Evolutionary conservation across 2,329 filamentous ascomycete species (phyloP).

Genomic region (Colletotrichum sp.): DNA sequence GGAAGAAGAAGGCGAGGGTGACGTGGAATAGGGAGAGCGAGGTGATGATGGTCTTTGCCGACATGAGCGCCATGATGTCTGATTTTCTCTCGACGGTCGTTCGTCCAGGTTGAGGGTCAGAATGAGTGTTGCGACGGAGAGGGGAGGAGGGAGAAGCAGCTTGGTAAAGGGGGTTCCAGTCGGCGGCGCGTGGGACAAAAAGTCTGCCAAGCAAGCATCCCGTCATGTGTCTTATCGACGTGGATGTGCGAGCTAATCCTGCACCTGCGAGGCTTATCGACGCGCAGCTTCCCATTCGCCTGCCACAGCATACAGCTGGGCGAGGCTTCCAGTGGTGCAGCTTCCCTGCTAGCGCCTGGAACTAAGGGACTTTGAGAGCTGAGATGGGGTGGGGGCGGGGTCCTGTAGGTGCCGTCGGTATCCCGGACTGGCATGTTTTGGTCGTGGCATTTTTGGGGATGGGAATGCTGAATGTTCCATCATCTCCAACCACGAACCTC

Average conservation of each 20-base stretch:
- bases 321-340: not conserved
- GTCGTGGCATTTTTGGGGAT: not conserved
- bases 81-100: not conserved
- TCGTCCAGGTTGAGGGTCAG: not conserved
- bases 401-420: not conserved
- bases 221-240: constrained; percentile 13
- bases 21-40: constrained; percentile 85
- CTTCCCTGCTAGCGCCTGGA: constrained; percentile 5
- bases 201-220: not conserved
- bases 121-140: not conserved
- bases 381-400: not conserved
- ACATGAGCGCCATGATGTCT: constrained; percentile 77
- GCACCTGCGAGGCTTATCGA: constrained; percentile 8
- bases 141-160: not conserved
- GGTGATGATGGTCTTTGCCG: constrained; percentile 80
- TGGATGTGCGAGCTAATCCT: not conserved
- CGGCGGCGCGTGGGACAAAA: not conserved
- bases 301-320: not conserved
- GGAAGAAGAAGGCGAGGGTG: constrained; percentile 82
- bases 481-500: not conserved
- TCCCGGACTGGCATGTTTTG: not conserved
- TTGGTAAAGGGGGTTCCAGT: not conserved
- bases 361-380: not conserved
- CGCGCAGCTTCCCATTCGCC: constrained; percentile 12
- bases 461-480: not conserved